A percentile compares a stretch with the other conserved stretches of the same genome.
These are phyloP conservation scores for Heterobasidion annosum DNA, from an alignment of 1,284 basidiomycete genomes.

Conservation along the genomic window DNA sequence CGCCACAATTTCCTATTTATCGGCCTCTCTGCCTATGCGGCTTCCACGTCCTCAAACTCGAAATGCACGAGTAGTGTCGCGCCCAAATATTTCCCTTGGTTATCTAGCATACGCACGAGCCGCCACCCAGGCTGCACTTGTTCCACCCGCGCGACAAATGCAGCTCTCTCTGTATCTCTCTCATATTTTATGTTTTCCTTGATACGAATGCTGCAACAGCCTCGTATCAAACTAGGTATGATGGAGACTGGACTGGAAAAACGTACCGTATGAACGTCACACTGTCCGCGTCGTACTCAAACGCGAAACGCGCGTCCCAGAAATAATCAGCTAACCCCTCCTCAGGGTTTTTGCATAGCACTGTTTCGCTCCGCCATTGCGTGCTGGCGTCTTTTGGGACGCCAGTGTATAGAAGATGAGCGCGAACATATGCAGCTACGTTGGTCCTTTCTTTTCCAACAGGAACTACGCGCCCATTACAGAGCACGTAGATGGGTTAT, in stretches of 20 bases:
- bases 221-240: slow-evolving; percentile 7
- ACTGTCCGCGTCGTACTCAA: slow-evolving; percentile 39
- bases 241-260: slow-evolving; percentile 13
- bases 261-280: slow-evolving; percentile 41
- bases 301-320: slow-evolving; percentile 37
- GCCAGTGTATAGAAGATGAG: slow-evolving; percentile 30
- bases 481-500: neutral
- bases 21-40: no score
- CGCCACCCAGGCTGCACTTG: slow-evolving; percentile 39
- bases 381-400: slow-evolving; percentile 14
- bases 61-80: slow-evolving; percentile 33
- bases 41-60: neutral
- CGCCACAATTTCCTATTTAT: neutral
- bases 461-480: slow-evolving; percentile 25
- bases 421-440: slow-evolving; percentile 30
- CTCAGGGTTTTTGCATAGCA: slow-evolving; percentile 22
- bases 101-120: slow-evolving; percentile 41
- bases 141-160: slow-evolving; percentile 40
- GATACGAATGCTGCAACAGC: slow-evolving; percentile 10
- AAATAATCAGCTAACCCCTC: slow-evolving; percentile 29
- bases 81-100: slow-evolving; percentile 42
- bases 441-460: slow-evolving; percentile 24
- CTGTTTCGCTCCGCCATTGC: slow-evolving; percentile 30
- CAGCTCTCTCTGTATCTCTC: slow-evolving; percentile 31
- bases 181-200: slow-evolving; percentile 28